Evolutionary conservation across 2,329 filamentous ascomycete genomes (phyloP).

Genomic region (Lasiodiplodia sp.): DNA sequence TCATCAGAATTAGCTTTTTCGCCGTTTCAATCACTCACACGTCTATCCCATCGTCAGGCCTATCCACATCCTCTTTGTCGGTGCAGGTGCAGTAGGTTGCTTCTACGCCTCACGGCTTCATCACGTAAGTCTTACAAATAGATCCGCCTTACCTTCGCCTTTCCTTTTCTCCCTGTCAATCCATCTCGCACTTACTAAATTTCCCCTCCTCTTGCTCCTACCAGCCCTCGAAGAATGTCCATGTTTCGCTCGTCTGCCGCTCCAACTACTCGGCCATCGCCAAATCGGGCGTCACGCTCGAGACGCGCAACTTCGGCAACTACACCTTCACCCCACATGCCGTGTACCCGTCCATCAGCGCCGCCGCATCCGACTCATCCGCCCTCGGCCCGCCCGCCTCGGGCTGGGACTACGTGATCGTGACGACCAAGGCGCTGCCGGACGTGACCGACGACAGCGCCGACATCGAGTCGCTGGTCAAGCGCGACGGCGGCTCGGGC

Average conservation of each 20-base stretch:
- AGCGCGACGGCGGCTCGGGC: conserved; percentile 33
- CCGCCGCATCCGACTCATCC: conserved; percentile 52
- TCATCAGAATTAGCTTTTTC: not conserved
- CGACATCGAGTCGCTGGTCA: conserved; percentile 50
- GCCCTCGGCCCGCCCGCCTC: conserved; percentile 44
- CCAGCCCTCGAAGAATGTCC: conserved; percentile 51
- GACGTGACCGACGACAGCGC: conserved; percentile 39
- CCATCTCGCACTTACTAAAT: not conserved
- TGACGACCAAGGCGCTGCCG: conserved; percentile 57
- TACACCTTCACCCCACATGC: conserved; percentile 68
- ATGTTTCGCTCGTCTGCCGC: conserved; percentile 74
- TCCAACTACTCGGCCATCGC: conserved; percentile 74
- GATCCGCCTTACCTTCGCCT: conserved; percentile 68
- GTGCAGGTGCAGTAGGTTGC: conserved; percentile 74
- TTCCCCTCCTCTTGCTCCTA: not conserved
- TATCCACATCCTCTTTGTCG: conserved; percentile 69
- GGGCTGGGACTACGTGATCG: conserved; percentile 60
- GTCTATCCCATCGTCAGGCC: conserved; percentile 28
- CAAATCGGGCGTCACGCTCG: conserved; percentile 67
- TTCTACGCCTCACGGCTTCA: conserved; percentile 76
- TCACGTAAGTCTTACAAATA: conserved; percentile 68
- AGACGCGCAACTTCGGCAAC: conserved; percentile 71
- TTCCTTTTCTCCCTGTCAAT: not conserved
- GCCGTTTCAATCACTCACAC: not conserved
- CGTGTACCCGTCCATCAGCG: conserved; percentile 69